Conservation (phyloP, 768 basidiomycete species). For the Tubosaeta brunneosetosa region DNA sequence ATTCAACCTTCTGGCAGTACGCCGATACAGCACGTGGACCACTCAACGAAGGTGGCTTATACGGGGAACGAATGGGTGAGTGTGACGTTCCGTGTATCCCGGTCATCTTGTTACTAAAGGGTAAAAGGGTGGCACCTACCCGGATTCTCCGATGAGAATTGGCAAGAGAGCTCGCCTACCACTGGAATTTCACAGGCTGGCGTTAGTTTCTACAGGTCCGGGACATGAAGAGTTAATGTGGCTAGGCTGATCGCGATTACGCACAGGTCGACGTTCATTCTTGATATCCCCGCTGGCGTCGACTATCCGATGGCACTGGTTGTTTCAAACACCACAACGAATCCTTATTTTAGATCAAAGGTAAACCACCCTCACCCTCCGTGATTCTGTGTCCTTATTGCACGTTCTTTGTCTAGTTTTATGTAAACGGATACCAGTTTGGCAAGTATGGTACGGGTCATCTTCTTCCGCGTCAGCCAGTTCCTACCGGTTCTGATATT, state of each 20-base stretch:
- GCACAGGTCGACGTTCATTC: constrained; percentile 33
- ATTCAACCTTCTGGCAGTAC: constrained; percentile 30
- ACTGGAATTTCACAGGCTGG: constrained; percentile 40
- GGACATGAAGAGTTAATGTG: neutral
- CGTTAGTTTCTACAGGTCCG: constrained; percentile 45
- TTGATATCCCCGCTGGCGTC: constrained; percentile 41
- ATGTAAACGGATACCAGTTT: constrained; percentile 26
- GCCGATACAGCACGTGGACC: constrained; percentile 47
- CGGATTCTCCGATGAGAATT: constrained; percentile 44
- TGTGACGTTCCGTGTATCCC: neutral
- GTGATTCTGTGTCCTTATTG: neutral
- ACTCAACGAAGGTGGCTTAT: constrained; percentile 58
- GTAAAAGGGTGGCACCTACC: constrained; percentile 51
- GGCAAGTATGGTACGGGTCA: constrained; percentile 21
- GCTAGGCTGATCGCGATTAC: neutral
- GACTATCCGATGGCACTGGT: constrained; percentile 47
- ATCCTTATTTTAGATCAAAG: constrained; percentile 38
- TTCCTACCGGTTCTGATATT: neutral
- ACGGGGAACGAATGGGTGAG: constrained; percentile 46
- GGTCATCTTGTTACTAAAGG: constrained; percentile 2
- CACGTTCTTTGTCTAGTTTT: constrained; percentile 10
- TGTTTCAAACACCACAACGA: constrained; percentile 41
- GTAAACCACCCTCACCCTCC: constrained; percentile 2
- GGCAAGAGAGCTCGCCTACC: constrained; percentile 41
- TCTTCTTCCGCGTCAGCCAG: too few species aligned